phyloP scores from a whole-genome alignment of 1,139 yeast genomes.

The Nakaseomyces bracarensis region DNA sequence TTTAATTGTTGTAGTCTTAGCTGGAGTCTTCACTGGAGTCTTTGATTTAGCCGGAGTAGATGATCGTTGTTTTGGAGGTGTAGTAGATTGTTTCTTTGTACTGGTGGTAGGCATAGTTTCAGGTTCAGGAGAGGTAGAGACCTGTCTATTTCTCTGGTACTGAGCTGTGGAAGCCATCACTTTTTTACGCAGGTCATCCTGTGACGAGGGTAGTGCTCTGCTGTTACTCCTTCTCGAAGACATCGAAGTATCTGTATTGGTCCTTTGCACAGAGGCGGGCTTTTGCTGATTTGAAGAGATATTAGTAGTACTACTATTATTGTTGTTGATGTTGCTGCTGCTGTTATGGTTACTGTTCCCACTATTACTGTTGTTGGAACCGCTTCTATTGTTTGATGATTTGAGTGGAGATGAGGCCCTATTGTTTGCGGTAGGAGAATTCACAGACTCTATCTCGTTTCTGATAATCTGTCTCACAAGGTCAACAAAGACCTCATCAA shows the following conservation, averaged over 20 bases:
- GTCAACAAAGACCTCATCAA: constrained; percentile 82
- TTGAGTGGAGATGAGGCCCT: constrained; percentile 1
- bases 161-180: constrained; percentile 3
- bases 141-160: constrained; percentile 3
- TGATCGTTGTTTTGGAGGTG: not conserved
- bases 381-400: not conserved
- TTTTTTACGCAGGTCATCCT: constrained; percentile 2
- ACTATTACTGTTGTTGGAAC: constrained; percentile 1
- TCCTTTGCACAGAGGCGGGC: not conserved
- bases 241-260: not conserved
- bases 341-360: not conserved
- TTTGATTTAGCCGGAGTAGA: not conserved
- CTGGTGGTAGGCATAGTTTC: too few relatives aligned
- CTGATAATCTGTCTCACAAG: constrained; percentile 84
- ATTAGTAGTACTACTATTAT: too few relatives aligned
- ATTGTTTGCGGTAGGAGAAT: constrained; percentile 10
- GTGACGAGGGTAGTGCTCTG: not conserved
- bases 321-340: not conserved
- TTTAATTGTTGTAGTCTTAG: not conserved
- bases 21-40: not conserved
- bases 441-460: constrained; percentile 41
- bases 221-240: constrained; percentile 1
- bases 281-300: not conserved
- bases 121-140: not conserved
- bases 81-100: not conserved